Conservation (phyloP, 495 filamentous ascomycete species). For the Amphirosellinia nigrospora region DNA sequence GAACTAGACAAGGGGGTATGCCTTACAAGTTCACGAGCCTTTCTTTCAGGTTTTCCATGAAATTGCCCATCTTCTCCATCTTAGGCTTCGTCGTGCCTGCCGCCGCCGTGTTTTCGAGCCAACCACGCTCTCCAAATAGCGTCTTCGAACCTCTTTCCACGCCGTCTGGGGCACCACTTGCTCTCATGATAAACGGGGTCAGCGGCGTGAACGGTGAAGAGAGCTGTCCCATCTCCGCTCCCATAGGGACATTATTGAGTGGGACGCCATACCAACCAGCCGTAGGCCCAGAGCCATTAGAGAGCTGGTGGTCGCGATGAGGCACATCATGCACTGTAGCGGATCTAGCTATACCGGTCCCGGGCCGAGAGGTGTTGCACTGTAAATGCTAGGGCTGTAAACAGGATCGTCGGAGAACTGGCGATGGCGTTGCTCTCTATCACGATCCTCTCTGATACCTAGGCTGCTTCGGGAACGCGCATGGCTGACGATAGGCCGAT, state of each 20-base stretch:
- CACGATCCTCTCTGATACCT: slow-evolving; percentile 21
- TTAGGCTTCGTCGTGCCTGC: slow-evolving; percentile 27
- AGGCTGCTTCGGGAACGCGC: slow-evolving; percentile 24
- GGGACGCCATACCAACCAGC: neutral
- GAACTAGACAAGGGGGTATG: neutral
- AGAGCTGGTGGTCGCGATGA: neutral
- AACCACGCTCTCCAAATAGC: slow-evolving; percentile 53
- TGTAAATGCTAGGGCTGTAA: neutral
- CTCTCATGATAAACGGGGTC: slow-evolving; percentile 33
- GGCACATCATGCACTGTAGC: slow-evolving; percentile 11
- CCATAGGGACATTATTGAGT: neutral
- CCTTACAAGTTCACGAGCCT: slow-evolving; percentile 52
- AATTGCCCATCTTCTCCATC: slow-evolving; percentile 33
- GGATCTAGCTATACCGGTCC: neutral
- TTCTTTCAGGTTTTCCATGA: slow-evolving; percentile 48
- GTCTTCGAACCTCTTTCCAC: slow-evolving; percentile 38
- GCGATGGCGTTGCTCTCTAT: neutral
- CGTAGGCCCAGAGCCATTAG: slow-evolving; percentile 9
- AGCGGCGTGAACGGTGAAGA: slow-evolving; percentile 32
- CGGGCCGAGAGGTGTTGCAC: neutral
- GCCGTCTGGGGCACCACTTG: slow-evolving; percentile 15
- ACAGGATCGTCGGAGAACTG: slow-evolving; percentile 9
- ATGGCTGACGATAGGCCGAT: neutral
- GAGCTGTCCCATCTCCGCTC: slow-evolving; percentile 7
- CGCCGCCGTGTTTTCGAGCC: slow-evolving; percentile 51